phyloP scores from a whole-genome alignment of 1,284 basidiomycete genomes.

The Sphaerobolus stellatus region DNA sequence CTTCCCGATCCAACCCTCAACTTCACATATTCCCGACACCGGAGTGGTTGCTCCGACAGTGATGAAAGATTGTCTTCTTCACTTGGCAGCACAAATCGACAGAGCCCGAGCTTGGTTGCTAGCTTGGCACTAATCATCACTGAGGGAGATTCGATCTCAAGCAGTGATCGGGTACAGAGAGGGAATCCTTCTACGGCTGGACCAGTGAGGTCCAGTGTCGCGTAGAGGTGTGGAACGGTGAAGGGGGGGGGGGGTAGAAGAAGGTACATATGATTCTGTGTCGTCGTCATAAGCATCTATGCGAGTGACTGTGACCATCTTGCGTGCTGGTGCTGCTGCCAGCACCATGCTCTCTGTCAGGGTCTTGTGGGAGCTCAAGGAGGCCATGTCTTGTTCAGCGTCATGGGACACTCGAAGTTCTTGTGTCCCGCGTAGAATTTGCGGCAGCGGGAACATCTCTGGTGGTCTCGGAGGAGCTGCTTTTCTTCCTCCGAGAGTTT shows the following conservation, averaged over 20 bases:
- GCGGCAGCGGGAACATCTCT: too few species aligned
- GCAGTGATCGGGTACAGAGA: not conserved
- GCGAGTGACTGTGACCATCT: not conserved
- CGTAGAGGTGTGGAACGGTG: not conserved
- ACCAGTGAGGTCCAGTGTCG: not conserved
- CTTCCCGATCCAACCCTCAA: too few species aligned
- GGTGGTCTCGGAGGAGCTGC: too few species aligned
- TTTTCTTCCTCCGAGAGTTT: too few species aligned
- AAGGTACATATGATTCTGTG: not conserved
- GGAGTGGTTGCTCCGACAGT: too few species aligned
- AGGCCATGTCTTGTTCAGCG: not conserved
- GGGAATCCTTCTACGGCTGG: not conserved
- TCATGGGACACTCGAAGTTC: not conserved
- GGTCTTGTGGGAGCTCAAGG: not conserved
- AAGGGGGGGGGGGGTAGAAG: too few species aligned
- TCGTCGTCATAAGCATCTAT: not conserved
- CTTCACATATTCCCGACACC: too few species aligned
- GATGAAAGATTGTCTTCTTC: too few species aligned
- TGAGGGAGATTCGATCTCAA: not conserved
- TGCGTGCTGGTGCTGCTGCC: not conserved
- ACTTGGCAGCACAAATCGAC: not conserved
- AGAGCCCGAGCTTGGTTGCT: not conserved
- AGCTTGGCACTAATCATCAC: too few species aligned
- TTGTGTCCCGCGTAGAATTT: too few species aligned
- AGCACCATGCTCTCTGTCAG: not conserved